Conservation (phyloP, 306 rosid genomes). For the Lathyrus tuberosus region DNA sequence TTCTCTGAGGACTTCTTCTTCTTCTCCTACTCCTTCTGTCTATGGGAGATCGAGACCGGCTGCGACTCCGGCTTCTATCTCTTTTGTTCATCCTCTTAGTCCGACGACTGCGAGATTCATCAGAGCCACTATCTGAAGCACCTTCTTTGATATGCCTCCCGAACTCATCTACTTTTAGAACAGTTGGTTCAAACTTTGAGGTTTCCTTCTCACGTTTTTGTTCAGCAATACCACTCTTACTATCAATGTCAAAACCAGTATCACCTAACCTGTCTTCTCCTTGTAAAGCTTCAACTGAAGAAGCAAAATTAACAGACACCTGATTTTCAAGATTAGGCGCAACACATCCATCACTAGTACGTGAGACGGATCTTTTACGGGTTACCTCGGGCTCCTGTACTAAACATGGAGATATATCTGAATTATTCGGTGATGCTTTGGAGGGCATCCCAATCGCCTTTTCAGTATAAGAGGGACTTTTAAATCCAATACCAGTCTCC, state of each 20-base stretch:
- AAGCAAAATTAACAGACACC: conserved; percentile 37
- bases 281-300: conserved; percentile 42
- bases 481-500: conserved; percentile 41
- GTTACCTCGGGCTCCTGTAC: conserved; percentile 39
- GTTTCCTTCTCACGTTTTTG: conserved; percentile 52
- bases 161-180: conserved; percentile 72
- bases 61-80: conserved; percentile 69
- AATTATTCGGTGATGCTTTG: conserved; percentile 43
- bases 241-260: conserved; percentile 40
- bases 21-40: conserved; percentile 55
- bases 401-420: conserved; percentile 41
- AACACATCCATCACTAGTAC: conserved; percentile 40
- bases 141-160: conserved; percentile 82
- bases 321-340: conserved; percentile 48
- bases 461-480: conserved; percentile 37
- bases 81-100: conserved; percentile 56
- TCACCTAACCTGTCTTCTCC: conserved; percentile 45
- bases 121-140: conserved; percentile 72
- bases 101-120: conserved; percentile 52
- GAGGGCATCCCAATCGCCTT: conserved; percentile 40
- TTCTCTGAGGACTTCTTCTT: conserved; percentile 72
- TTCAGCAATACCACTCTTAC: conserved; percentile 42
- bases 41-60: conserved; percentile 72
- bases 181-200: conserved; percentile 47
- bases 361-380: conserved; percentile 33